Evolutionary conservation across 2,329 filamentous ascomycete species (phyloP), one percentile per base, ranked within the genome.

Genomic region (Pseudocercospora fijiensis): DNA sequence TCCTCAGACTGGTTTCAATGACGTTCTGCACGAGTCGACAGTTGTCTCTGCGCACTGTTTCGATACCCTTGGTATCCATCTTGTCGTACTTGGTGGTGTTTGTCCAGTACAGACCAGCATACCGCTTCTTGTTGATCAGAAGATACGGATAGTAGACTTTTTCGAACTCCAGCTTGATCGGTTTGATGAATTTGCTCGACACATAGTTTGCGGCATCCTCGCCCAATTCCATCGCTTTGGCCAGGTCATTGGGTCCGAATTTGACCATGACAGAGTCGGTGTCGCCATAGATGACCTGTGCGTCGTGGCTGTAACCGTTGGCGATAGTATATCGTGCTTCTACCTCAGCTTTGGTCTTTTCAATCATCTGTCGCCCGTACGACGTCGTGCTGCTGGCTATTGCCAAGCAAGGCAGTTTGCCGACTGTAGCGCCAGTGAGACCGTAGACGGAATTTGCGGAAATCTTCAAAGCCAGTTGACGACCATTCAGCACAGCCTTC

Each of bases 221-320:
- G n/a, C 95, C 95, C 24, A 99, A 82, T 73, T 90, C 92, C 95
- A 99, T 99, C 22, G 92, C 90, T 68, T 95, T 91, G 5, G 86
- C 84, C 18, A 99, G 83, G 68, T 97, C 92, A 47, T 87, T 88
- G 9, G 92, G 93, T 49, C 95, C 95, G 70, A 99, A 99, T 75
- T 97, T 98, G 66, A 99, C 94, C 95, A 99, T 99, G 80, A 99
- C 95, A 8, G 95, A 99, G 84, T 99, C 95, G 1, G 95, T 99
- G 78, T 99, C 95, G 81, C 95, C 95, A 71, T 99, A 99, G 67
- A 99, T 96, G 79, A 99, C 95, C 75, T 97, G 88, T 0, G 95
- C 95, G 76, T 99, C 91, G 76, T 98, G 92, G 1, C 86, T 87
- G 78, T 98, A 99, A 18, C 95, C 95, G 72, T 99, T 98, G 57